These are phyloP conservation scores for Botrytis byssoidea DNA, from an alignment of 2,329 filamentous ascomycete genomes.

Conservation along the genomic window DNA sequence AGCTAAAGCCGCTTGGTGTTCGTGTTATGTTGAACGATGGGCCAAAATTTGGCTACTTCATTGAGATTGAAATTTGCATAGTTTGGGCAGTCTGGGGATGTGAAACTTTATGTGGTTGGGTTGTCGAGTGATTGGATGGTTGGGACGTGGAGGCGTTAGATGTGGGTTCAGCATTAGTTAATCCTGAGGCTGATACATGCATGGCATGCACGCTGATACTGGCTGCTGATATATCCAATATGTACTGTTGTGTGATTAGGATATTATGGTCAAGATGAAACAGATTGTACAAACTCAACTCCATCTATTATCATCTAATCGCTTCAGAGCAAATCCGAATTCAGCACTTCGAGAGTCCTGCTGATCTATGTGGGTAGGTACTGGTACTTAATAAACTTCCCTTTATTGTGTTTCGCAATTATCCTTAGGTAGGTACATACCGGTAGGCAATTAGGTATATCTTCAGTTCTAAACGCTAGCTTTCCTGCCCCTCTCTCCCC, in stretches of 20 bases:
- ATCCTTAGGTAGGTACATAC: background rate
- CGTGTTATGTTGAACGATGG: background rate
- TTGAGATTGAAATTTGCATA: too few species aligned
- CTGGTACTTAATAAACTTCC: background rate
- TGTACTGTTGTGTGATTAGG: background rate
- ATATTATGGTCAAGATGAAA: background rate
- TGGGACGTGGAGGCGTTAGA: background rate
- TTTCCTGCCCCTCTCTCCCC: background rate
- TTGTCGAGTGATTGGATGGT: background rate
- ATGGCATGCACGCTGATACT: background rate
- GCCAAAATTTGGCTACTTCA: background rate
- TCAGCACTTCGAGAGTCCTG: background rate
- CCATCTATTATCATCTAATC: background rate
- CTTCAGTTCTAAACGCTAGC: background rate
- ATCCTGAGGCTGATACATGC: background rate
- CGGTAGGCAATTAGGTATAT: background rate
- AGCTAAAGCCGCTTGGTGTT: constrained; percentile 22
- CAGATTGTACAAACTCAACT: background rate
- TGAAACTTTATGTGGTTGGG: background rate
- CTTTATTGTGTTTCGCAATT: background rate
- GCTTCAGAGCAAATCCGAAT: background rate
- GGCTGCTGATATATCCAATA: background rate
- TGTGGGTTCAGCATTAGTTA: background rate
- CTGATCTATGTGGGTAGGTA: background rate
- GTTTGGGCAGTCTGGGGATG: background rate